A percentile compares a stretch with the other conserved stretches of the same genome.
These are phyloP conservation scores for Pythium dissotocum DNA, from an alignment of 352 stramenopile genomes.

Conservation along the genomic window DNA sequence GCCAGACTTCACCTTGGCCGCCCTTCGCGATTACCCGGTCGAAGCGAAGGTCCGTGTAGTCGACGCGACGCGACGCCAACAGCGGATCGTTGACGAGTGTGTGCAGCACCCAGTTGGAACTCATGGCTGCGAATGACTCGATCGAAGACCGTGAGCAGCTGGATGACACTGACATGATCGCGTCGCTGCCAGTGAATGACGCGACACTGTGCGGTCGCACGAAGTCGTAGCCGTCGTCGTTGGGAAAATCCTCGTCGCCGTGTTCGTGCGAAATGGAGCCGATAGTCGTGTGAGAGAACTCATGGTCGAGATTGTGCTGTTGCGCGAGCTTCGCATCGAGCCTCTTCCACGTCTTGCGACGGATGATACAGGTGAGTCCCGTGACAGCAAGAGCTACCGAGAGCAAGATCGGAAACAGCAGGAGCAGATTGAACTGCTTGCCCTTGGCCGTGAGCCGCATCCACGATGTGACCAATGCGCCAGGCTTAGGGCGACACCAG, in stretches of 20 bases:
- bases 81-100: constrained; percentile 15
- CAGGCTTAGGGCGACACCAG: constrained; percentile 32
- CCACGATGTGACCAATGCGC: constrained; percentile 33
- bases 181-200: background rate
- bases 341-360: constrained; percentile 27
- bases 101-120: constrained; percentile 5
- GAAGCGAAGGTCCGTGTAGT: constrained; percentile 9
- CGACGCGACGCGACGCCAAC: background rate
- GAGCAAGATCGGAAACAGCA: constrained; percentile 35
- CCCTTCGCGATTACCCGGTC: constrained; percentile 12
- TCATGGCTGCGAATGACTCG: constrained; percentile 9
- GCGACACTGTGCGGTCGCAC: background rate
- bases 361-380: constrained; percentile 27
- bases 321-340: background rate
- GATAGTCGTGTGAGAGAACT: background rate
- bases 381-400: constrained; percentile 27
- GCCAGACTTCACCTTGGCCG: constrained; percentile 25
- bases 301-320: background rate
- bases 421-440: constrained; percentile 21
- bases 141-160: constrained; percentile 5
- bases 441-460: constrained; percentile 27
- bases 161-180: background rate
- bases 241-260: background rate
- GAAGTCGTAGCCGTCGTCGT: constrained; percentile 1
- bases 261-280: background rate